A percentile compares a stretch with the other conserved stretches of the same genome.
These are phyloP conservation scores for Colletotrichum acutatum DNA, from an alignment of 2,329 filamentous ascomycete genomes.

Conservation along the genomic window DNA sequence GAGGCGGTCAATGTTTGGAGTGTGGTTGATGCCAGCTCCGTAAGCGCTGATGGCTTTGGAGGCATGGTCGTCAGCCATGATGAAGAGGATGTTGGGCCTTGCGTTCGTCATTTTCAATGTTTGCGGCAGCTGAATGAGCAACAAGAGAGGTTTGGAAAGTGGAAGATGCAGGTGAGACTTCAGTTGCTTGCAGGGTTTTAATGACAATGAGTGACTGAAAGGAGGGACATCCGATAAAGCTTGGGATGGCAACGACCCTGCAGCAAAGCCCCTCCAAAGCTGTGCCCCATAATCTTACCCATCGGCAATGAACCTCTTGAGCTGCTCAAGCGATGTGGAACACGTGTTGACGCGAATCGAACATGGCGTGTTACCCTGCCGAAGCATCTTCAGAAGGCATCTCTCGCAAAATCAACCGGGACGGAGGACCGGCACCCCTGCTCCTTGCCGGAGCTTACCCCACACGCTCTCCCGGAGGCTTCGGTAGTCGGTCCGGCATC, in stretches of 20 bases:
- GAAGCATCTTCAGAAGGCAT: background rate
- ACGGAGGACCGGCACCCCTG: background rate
- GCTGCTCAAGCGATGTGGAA: background rate
- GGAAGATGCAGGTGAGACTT: background rate
- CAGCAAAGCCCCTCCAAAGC: slow-evolving; percentile 1
- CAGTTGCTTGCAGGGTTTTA: background rate
- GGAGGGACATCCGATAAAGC: background rate
- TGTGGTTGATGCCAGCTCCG: slow-evolving; percentile 61
- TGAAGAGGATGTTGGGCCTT: slow-evolving; percentile 55
- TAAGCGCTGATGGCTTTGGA: slow-evolving; percentile 60
- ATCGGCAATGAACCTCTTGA: background rate
- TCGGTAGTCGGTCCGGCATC: slow-evolving; percentile 31
- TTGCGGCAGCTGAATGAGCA: background rate
- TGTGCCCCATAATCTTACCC: background rate
- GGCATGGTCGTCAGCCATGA: slow-evolving; percentile 67
- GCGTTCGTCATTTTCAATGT: background rate
- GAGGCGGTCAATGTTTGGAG: slow-evolving; percentile 61
- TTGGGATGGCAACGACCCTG: background rate
- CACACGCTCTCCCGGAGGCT: background rate
- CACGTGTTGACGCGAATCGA: no score
- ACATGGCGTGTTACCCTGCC: background rate
- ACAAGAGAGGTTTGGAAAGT: background rate
- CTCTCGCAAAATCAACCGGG: background rate
- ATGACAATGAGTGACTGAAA: background rate
- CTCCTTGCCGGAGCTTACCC: background rate